Conservation (phyloP, 306 rosid species). For the Parietaria judaica region DNA sequence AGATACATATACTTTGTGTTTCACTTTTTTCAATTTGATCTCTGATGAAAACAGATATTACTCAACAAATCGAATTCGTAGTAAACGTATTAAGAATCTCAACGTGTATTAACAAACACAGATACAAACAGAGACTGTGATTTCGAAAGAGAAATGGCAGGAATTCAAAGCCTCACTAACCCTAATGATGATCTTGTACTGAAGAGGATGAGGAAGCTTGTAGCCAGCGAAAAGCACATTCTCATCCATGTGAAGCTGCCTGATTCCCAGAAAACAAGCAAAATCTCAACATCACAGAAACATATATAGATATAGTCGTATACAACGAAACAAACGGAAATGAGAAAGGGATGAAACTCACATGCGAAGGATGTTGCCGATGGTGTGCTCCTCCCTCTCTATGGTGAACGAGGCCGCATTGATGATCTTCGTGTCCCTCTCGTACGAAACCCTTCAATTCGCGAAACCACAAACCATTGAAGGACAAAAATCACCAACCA, state of each 20-base stretch:
- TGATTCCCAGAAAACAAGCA: slow-evolving; percentile 8
- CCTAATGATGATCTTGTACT: slow-evolving; percentile 84
- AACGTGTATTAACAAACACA: too few species aligned
- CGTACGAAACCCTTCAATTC: slow-evolving; percentile 64
- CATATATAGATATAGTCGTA: not conserved
- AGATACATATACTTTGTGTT: too few species aligned
- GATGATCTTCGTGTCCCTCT: slow-evolving; percentile 90
- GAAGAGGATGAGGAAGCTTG: slow-evolving; percentile 93
- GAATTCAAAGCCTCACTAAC: slow-evolving; percentile 26
- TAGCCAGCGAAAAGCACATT: slow-evolving; percentile 83
- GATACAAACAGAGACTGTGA: too few species aligned
- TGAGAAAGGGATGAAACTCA: slow-evolving; percentile 12
- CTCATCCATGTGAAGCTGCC: slow-evolving; percentile 84
- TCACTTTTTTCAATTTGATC: too few species aligned
- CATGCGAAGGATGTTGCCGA: slow-evolving; percentile 90
- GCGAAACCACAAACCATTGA: not conserved
- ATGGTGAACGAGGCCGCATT: slow-evolving; percentile 77
- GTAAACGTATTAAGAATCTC: too few species aligned
- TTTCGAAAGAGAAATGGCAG: too few species aligned
- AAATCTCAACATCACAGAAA: not conserved
- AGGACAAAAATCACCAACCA: not conserved
- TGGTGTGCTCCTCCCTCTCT: slow-evolving; percentile 90
- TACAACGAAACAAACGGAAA: not conserved
- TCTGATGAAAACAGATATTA: too few species aligned
- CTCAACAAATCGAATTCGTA: too few species aligned